A percentile compares a stretch with the other conserved stretches of the same genome.
Conservation (phyloP, 345 rosid genomes). For the Toxicodendron radicans region DNA sequence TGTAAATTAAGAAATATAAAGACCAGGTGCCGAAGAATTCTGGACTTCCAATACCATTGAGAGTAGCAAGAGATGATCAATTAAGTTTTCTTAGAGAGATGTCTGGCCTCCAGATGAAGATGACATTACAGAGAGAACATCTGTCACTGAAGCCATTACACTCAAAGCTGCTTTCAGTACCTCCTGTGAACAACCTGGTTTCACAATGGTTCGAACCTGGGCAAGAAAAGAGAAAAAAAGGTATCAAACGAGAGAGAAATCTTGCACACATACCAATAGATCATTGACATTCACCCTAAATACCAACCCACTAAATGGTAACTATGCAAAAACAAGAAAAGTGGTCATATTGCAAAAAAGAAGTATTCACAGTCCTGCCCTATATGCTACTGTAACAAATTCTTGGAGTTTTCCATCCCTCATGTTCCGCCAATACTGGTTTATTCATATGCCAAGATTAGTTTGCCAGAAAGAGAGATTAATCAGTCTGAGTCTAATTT, state of each 20-base stretch:
- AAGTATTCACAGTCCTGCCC: neutral
- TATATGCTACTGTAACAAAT: neutral
- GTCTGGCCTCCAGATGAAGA: slow-evolving; percentile 45
- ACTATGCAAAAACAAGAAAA: too few relatives aligned
- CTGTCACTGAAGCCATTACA: slow-evolving; percentile 90
- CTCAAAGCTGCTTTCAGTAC: slow-evolving; percentile 96
- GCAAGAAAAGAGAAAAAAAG: neutral
- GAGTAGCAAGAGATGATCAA: neutral
- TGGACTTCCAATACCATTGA: neutral
- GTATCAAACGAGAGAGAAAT: neutral
- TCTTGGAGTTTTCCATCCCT: neutral
- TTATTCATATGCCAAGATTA: neutral
- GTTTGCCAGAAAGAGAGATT: neutral
- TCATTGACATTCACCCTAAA: neutral
- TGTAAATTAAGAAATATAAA: slow-evolving; percentile 11
- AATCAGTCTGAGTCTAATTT: neutral
- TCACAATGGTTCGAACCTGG: slow-evolving; percentile 86
- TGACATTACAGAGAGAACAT: slow-evolving; percentile 71
- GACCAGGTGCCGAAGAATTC: neutral
- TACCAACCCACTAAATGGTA: too few relatives aligned
- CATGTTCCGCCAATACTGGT: neutral
- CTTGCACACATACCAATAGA: neutral
- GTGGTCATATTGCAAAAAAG: too few relatives aligned
- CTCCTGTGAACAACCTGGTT: slow-evolving; percentile 96
- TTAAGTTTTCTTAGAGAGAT: too few relatives aligned